phyloP scores from a whole-genome alignment of 2,329 filamentous ascomycete species.

The Colletotrichum eremochloae region DNA sequence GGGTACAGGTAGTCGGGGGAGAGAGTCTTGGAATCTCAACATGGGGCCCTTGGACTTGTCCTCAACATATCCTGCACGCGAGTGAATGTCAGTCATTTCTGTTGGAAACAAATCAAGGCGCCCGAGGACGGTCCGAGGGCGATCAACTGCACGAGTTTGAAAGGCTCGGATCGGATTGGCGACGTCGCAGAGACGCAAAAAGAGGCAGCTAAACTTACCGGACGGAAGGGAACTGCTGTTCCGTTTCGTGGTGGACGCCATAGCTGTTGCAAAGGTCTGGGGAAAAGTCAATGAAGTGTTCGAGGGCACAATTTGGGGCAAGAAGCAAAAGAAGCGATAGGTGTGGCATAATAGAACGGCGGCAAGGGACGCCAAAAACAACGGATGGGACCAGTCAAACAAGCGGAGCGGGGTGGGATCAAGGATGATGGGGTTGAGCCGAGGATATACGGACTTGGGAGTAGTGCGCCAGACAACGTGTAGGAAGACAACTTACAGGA shows the following conservation, averaged over 20 bases:
- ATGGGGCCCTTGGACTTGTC: slow-evolving; percentile 83
- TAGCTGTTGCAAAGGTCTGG: slow-evolving; percentile 53
- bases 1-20: slow-evolving; percentile 83
- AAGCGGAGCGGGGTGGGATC: slow-evolving; percentile 29
- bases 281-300: slow-evolving; percentile 6
- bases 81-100: slow-evolving; percentile 6
- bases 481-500: slow-evolving; percentile 24
- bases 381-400: slow-evolving; percentile 18
- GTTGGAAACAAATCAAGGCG: slow-evolving; percentile 4
- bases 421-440: slow-evolving; percentile 24
- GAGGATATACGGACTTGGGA: slow-evolving; percentile 13
- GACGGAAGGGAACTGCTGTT: slow-evolving; percentile 70
- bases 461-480: neutral
- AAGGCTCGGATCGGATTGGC: neutral
- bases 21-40: slow-evolving; percentile 88
- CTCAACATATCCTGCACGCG: slow-evolving; percentile 77
- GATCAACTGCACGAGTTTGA: neutral
- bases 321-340: neutral
- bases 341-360: slow-evolving; percentile 1
- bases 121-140: neutral
- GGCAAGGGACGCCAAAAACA: slow-evolving; percentile 11
- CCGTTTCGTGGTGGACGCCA: slow-evolving; percentile 67
- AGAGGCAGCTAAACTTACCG: slow-evolving; percentile 54
- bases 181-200: neutral
- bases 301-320: slow-evolving; percentile 13